phyloP scores from a whole-genome alignment of 257 asterid genomes.

The Echium plantagineum region DNA sequence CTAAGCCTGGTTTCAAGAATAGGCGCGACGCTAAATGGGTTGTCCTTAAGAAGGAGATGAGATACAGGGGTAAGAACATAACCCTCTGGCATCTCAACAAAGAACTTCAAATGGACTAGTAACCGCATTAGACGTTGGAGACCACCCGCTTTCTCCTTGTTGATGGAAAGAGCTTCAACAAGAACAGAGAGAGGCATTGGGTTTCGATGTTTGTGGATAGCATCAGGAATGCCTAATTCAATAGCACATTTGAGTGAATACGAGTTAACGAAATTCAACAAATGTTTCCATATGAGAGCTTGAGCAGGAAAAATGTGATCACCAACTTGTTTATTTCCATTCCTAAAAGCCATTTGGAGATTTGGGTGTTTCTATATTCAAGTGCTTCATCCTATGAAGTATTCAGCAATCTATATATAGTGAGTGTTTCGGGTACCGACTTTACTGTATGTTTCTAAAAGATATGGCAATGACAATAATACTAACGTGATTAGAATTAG shows the following conservation, averaged over 20 bases:
- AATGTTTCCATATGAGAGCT: slow-evolving; percentile 18
- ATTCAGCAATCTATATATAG: too few species aligned
- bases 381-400: too few species aligned
- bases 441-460: too few species aligned
- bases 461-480: too few species aligned
- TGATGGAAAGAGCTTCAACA: slow-evolving; percentile 12
- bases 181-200: slow-evolving; percentile 8
- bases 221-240: slow-evolving; percentile 17
- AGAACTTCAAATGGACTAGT: slow-evolving; percentile 10
- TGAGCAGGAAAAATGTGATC: slow-evolving; percentile 12
- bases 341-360: too few species aligned
- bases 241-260: slow-evolving; percentile 18
- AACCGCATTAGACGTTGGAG: slow-evolving; percentile 13
- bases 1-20: not conserved
- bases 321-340: not conserved
- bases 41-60: slow-evolving; percentile 12
- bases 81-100: not conserved
- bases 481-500: too few species aligned
- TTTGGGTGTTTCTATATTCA: too few species aligned
- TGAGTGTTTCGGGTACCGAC: too few species aligned
- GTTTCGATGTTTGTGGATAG: slow-evolving; percentile 9
- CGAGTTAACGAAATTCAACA: slow-evolving; percentile 12
- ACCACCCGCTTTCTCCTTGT: slow-evolving; percentile 1
- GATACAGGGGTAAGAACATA: slow-evolving; percentile 15
- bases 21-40: slow-evolving; percentile 1